Percentiles rank a stretch among this genome's conserved stretches.
Conservation (phyloP, 1,284 basidiomycete genomes). For the Phenoliferia sp. region DNA sequence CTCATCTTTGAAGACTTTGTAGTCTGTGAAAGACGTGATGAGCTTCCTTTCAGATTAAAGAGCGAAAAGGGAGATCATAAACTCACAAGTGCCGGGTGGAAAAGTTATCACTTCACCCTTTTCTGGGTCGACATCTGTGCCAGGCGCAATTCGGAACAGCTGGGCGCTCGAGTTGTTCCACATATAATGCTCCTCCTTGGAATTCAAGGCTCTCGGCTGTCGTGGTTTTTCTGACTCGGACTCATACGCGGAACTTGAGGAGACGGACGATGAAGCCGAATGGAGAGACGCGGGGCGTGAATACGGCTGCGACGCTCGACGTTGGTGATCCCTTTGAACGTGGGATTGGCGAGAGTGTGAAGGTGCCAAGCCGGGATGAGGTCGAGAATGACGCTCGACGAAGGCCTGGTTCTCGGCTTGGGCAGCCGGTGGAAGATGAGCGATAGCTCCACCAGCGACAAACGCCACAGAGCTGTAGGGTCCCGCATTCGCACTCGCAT, state of each 20-base stretch:
- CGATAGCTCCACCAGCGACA: background rate
- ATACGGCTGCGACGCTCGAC: background rate
- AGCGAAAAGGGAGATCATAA: too few relatives aligned
- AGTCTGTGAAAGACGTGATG: slow-evolving; percentile 8
- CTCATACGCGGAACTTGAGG: background rate
- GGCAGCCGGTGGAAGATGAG: background rate
- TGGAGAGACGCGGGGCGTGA: background rate
- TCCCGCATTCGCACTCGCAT: background rate
- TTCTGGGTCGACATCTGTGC: background rate
- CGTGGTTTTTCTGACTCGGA: background rate
- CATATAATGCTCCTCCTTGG: slow-evolving; percentile 12
- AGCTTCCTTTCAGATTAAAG: too few relatives aligned
- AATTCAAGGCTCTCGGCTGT: slow-evolving; percentile 8
- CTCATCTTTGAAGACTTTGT: slow-evolving; percentile 11
- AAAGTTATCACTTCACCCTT: slow-evolving; percentile 15
- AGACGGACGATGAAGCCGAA: background rate
- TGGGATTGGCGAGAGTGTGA: background rate
- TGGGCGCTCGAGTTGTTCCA: slow-evolving; percentile 7
- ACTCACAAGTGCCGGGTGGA: slow-evolving; percentile 18
- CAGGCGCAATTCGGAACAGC: slow-evolving; percentile 2
- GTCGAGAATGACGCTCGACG: background rate
- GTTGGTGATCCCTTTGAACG: background rate
- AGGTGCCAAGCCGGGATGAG: background rate
- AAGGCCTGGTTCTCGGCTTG: background rate
- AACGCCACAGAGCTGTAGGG: background rate